These are phyloP conservation scores for Malassezia sympodialis DNA, from an alignment of 1,284 basidiomycete genomes.

Conservation along the genomic window DNA sequence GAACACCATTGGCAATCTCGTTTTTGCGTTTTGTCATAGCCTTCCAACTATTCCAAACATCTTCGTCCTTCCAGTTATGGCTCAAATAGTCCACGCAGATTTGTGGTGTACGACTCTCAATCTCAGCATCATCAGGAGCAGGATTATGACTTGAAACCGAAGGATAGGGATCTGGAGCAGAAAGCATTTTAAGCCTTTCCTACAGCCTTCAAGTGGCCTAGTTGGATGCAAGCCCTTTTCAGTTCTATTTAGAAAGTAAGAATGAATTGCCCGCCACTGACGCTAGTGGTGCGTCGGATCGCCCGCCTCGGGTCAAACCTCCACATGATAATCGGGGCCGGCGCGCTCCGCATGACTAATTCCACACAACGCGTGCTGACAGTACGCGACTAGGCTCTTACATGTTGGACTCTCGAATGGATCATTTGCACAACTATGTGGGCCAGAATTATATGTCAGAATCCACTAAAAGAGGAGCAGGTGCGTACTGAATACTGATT, in stretches of 20 bases:
- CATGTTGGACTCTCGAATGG: not conserved
- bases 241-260: not conserved
- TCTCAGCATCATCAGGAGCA: conserved; percentile 45
- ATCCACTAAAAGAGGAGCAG: conserved; percentile 3
- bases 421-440: not conserved
- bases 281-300: not conserved
- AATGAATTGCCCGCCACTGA: not conserved
- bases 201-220: not conserved
- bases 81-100: conserved; percentile 63
- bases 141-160: conserved; percentile 37
- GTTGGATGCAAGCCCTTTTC: not conserved
- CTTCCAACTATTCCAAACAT: conserved; percentile 95
- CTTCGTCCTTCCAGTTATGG: conserved; percentile 94
- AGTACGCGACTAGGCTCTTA: not conserved
- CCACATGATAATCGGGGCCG: not conserved
- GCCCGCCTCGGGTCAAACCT: not conserved
- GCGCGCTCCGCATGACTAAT: conserved; percentile 1
- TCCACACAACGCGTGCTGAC: not conserved
- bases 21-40: conserved; percentile 98
- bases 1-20: conserved; percentile 86
- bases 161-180: conserved; percentile 44
- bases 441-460: conserved; percentile 3
- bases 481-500: not conserved
- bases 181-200: conserved; percentile 34
- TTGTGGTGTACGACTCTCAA: conserved; percentile 50